Evolutionary conservation across 1,139 yeast species (phyloP), one percentile per base, ranked within the genome.

Genomic region (Saccharomyces hybrid): DNA sequence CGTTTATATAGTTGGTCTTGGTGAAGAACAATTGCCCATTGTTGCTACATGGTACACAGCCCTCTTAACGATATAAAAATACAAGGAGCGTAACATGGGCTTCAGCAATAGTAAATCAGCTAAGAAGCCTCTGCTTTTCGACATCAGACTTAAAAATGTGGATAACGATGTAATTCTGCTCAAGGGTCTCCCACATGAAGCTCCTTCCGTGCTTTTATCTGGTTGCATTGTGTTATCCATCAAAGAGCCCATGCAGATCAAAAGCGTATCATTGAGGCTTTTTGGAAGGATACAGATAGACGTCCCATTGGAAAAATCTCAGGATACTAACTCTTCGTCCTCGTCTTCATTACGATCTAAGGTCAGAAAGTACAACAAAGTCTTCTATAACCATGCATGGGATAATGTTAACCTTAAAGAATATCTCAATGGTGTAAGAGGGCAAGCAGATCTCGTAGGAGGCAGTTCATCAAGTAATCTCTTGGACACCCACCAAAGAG

Each of bases 121-220:
- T 42, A 54, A 52, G 48, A 51, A 55, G 14, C 52, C 56, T n/a
- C 20, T 34, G 41, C 41, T 34, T 34, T 34, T 34, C 41, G 41
- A 34, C 9, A 26, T 16, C 20, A 47, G 31, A 54, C 59, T 13
- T 44, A 77, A 78, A 52, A 80, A 86, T 50, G 72, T 78, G 14
- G 90, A 86, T 51, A 85, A 83, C 58, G 93, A 88, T 64, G 91
- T 88, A 11, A 71, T 89, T 26, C 82, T 89, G 3, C 69, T 90
- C 44, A 83, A 89, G 62, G 97, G 97, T 1, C 63, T 81, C 2
- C 80, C 84, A 3, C 77, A 78, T 50, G 90, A 84, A 54, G 95
- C 96, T 0, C 78, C 87, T 0, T 83, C 95, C 1, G 86, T 81
- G 2, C 71, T 84, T n/a, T 68, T 90, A 42, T 73, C 83, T 0